Evolutionary conservation across 2,329 filamentous ascomycete species (phyloP), one percentile per base, ranked within the genome.

Genomic region (Leptographium galeiforme): DNA sequence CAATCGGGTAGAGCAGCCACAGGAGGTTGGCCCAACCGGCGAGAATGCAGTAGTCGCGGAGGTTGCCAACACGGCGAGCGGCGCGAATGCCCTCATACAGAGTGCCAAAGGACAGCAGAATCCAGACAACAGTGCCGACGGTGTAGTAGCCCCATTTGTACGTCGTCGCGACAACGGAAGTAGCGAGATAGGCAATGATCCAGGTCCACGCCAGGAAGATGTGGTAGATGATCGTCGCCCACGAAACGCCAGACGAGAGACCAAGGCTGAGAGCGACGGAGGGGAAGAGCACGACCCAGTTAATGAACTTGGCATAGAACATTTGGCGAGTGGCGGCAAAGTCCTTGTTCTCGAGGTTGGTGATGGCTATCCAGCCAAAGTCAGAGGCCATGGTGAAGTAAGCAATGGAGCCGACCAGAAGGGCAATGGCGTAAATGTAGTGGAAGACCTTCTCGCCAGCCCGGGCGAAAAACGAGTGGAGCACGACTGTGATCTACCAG

Each of bases 61-160:
- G 58, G 55, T 73, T 63, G 14, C 69, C 71, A 46, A 77, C 61
- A 47, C 70, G 70, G 41, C 58, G 60, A 11, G 74, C 72, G 1
- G 67, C 63, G 38, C 63, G 61, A 13, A 63, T 62, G 55, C 71
- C 69, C 49, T 67, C 63, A 50, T 63, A 58, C 33, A 77, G 57
- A 2, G 71, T 75, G 57, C 68, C 70, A 62, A 66, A 64, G 32
- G 70, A 69, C 18, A 79, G 67, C 50, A 74, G 64, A 6, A 72
- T 43, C 55, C 67, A 75, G 40, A 74, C 71, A n/a, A 71, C 57
- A 12, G 72, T 73, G 57, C 75, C 76, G 53, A 78, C 76, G 55
- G 66, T 70, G 60, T 67, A 79, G 68, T 77, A 80, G 8, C 77
- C 77, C 76, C 76, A 79, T 64, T 78, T 78, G 65, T 79, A 79